Base-by-base conservation (phyloP, 139 green algal genomes). In the Deuterostichococcus epilithicus region DNA sequence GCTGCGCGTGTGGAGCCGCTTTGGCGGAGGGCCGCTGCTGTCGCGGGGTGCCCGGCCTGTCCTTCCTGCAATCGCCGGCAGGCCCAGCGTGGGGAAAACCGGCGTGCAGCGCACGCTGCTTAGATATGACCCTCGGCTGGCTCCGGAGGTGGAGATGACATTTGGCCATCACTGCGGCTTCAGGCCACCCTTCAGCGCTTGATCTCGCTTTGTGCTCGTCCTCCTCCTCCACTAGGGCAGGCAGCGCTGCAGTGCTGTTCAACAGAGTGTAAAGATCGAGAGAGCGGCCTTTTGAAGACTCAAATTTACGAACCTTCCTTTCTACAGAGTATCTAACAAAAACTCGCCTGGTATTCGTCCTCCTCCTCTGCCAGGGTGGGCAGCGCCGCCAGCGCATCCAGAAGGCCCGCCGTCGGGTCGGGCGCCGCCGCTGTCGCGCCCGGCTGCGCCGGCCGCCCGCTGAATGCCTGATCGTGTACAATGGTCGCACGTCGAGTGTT, bases 371-470 rank as follows among this genome's bases (percentile, higher is more conserved):
- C 70, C 42, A 88, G 76, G 25, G 30, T 67, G 26, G 86, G 86
- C 38, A 89, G 34, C 13, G 71, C 70, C 30, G 66, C n/a, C 37
- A 88, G 59, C n/a, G 74, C 60, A 30, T 87, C 81, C 18, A 84
- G 59, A 8, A 87, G 42, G 23, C 70, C 67, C 28, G 73, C 37
- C 33, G 74, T 22, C 6, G 6, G 13, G 39, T 5, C 35, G 39
- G 39, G n/a, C 20, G 66, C 65, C 39, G 63, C 34, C 35, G 13
- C 2, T 8, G 1, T 26, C 5, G 0, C 20, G 0, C 26, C 33
- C n/a, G 66, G 42, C 70, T 30, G 68, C 34, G 1, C 28, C 45
- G 26, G 68, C 52, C 4, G 70, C 74, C 52, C 75, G 44, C 44
- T 47, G 26, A 34, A n/a, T 4, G 59, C 30, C 42, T 23, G 59